phyloP scores from a whole-genome alignment of 108 stramenopile species.

The Schizochytrium sp. region DNA sequence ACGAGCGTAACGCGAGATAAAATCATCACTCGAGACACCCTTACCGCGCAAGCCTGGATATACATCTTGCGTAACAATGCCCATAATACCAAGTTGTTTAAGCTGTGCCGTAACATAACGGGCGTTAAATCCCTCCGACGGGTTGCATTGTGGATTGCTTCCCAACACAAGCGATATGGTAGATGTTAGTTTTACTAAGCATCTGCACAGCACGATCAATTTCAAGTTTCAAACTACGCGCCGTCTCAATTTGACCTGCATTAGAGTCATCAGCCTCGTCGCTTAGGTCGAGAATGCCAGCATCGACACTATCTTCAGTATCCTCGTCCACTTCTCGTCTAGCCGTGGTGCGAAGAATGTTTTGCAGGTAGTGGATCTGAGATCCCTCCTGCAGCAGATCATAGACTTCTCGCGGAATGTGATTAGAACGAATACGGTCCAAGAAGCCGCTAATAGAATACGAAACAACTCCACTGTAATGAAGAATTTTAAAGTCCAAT shows the following conservation, averaged over 20 bases:
- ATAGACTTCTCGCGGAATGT: constrained; percentile 21
- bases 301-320: not conserved
- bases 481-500: not conserved
- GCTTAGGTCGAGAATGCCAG: not conserved
- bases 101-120: not conserved
- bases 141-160: not conserved
- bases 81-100: not conserved
- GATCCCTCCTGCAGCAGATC: constrained; percentile 41
- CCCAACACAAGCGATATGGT: not conserved
- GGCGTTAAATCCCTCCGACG: not conserved
- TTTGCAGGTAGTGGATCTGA: not conserved
- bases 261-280: not conserved
- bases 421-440: not conserved
- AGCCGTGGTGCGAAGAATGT: not conserved
- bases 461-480: constrained; percentile 24
- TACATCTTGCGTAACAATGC: not conserved
- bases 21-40: not conserved
- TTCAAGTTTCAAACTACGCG: not conserved
- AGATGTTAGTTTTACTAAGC: not conserved
- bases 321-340: not conserved
- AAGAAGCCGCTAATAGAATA: constrained; percentile 15
- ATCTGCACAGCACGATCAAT: not conserved
- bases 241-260: constrained; percentile 6
- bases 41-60: constrained; percentile 12
- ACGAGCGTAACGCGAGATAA: not conserved